phyloP scores from a whole-genome alignment of 495 filamentous ascomycete genomes.

The Penicillium flavigenum region DNA sequence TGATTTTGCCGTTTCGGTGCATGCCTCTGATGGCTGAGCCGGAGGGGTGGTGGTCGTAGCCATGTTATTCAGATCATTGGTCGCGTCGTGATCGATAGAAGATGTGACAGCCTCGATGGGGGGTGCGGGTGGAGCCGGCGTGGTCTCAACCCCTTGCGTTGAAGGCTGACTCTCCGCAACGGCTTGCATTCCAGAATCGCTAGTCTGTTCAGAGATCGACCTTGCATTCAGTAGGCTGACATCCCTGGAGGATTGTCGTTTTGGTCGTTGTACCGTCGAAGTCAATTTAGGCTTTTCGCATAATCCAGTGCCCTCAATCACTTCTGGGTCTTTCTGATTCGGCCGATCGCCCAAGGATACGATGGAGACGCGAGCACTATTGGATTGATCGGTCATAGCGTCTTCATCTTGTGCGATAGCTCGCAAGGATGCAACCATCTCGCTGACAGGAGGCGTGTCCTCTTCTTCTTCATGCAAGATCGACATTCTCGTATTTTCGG shows the following conservation, averaged over 20 bases:
- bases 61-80: conserved; percentile 25
- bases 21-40: conserved; percentile 8
- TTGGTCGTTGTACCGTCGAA: conserved; percentile 35
- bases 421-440: conserved; percentile 27
- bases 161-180: conserved; percentile 22
- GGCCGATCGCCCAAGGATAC: conserved; percentile 27
- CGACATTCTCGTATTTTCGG: conserved; percentile 26
- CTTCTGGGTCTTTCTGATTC: conserved; percentile 26
- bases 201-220: conserved; percentile 30
- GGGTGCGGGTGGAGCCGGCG: conserved; percentile 24
- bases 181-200: conserved; percentile 22
- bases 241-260: conserved; percentile 36
- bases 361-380: conserved; percentile 24
- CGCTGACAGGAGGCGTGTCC: conserved; percentile 20
- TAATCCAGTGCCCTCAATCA: conserved; percentile 41
- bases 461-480: conserved; percentile 30
- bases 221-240: conserved; percentile 25
- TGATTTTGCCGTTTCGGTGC: conserved; percentile 12
- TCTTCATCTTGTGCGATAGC: conserved; percentile 21
- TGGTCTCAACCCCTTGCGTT: conserved; percentile 37
- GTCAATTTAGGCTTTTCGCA: conserved; percentile 35
- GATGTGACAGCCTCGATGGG: conserved; percentile 29
- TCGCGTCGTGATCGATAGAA: conserved; percentile 20
- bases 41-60: conserved; percentile 16
- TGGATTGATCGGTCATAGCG: conserved; percentile 22